Evolutionary conservation across 148 eudicot species (phyloP).

Genomic region (Camellia granthamiana): DNA sequence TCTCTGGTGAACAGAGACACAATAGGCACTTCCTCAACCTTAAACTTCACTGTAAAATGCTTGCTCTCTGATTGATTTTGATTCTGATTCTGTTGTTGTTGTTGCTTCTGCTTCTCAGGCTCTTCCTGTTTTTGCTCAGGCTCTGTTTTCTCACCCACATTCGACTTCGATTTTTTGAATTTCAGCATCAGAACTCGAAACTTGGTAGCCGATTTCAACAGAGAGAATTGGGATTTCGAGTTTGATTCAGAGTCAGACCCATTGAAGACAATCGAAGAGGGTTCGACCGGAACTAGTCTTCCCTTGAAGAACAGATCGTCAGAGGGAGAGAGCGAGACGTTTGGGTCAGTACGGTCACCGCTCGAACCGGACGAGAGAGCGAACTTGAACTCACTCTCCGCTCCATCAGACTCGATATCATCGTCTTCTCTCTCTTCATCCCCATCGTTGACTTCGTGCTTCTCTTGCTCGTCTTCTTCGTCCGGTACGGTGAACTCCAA

Average conservation of each 20-base stretch:
- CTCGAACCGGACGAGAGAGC: slow-evolving; percentile 12
- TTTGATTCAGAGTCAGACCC: slow-evolving; percentile 27
- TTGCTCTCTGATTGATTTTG: slow-evolving; percentile 19
- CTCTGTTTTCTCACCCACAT: not conserved
- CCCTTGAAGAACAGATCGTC: slow-evolving; percentile 64
- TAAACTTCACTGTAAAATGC: slow-evolving; percentile 54
- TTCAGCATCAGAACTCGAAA: slow-evolving; percentile 66
- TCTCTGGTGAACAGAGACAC: slow-evolving; percentile 59
- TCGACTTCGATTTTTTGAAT: slow-evolving; percentile 50
- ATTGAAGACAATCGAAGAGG: not conserved
- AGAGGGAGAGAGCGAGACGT: slow-evolving; percentile 42
- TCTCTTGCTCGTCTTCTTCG: slow-evolving; percentile 22
- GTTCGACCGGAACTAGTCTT: slow-evolving; percentile 26
- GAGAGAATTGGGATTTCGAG: slow-evolving; percentile 32
- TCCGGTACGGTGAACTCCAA: slow-evolving; percentile 60
- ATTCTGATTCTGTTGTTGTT: not conserved
- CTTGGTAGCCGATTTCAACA: slow-evolving; percentile 54
- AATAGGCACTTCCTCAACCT: slow-evolving; percentile 56
- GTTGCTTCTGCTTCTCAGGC: not conserved
- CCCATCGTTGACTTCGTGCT: slow-evolving; percentile 6
- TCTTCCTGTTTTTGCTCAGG: not conserved
- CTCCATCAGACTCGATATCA: slow-evolving; percentile 15
- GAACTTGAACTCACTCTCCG: slow-evolving; percentile 28
- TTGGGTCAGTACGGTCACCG: slow-evolving; percentile 18
- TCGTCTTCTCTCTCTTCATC: not conserved